Percentiles rank a stretch among this genome's conserved stretches.
Evolutionary conservation across 441 rosid genomes (phyloP).

Genomic region (Corymbia citriodora): DNA sequence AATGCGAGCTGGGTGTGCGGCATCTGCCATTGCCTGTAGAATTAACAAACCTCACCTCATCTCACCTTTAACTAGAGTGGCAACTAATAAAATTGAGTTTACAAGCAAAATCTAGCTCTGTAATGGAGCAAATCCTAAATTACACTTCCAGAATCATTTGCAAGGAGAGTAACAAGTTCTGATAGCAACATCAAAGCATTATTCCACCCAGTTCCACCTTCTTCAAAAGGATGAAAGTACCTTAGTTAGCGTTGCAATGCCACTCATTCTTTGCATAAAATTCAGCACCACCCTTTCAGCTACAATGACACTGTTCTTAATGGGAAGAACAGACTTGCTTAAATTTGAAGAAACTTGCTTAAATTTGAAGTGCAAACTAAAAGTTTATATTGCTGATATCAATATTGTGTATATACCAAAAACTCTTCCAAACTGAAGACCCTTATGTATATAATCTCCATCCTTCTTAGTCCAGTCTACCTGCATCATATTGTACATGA

Average conservation of each 20-base stretch:
- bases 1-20: constrained; percentile 78
- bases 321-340: neutral
- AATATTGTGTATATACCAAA: constrained; percentile 22
- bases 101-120: neutral
- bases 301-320: constrained; percentile 51
- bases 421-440: constrained; percentile 89
- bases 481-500: constrained; percentile 24
- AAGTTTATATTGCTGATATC: neutral
- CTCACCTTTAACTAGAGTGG: neutral
- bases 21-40: constrained; percentile 87
- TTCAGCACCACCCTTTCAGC: constrained; percentile 91
- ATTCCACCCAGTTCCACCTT: neutral
- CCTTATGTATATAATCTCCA: constrained; percentile 76
- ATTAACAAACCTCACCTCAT: constrained; percentile 5
- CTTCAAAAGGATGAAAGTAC: constrained; percentile 17
- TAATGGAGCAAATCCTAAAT: neutral
- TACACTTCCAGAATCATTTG: neutral
- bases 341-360: neutral
- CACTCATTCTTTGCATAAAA: constrained; percentile 98
- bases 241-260: constrained; percentile 93
- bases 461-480: constrained; percentile 82
- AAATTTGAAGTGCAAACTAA: neutral
- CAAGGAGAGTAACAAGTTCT: neutral
- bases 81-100: neutral
- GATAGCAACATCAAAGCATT: neutral